Base-by-base conservation (phyloP, 495 filamentous ascomycete species). In the Xylaria venustula region DNA sequence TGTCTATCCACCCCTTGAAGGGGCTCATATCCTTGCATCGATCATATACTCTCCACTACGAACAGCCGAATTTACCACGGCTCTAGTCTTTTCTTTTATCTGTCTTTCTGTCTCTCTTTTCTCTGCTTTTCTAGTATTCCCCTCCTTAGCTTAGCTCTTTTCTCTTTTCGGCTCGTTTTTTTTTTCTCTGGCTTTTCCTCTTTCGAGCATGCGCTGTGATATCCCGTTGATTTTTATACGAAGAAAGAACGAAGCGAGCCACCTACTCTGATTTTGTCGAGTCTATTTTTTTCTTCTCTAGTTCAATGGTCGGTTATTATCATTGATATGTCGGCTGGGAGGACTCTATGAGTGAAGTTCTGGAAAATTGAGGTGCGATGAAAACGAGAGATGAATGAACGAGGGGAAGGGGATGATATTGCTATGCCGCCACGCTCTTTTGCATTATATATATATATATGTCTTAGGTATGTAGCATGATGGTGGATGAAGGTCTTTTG, bases 221-320 rank as follows among this genome's bases (percentile, higher is more conserved):
- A 67, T 54, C 57, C 54, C 28, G 37, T 54, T 60, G 26, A 60
- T 67, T 66, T 66, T 50, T 49, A 66, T 54, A 62, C 34, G 30
- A 5, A n/a, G n/a, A 34, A 51, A 52, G 47, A 58, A 53, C 55
- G 22, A 46, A 63, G 61, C 61, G 54, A 57, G 32, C 50, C 59
- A 49, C 52, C 53, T 58, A 52, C 22, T 47, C 56, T 47, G 37
- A 53, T 62, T 57, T 62, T 48, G 48, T 48, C 34, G 53, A 30
- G 51, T 59, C 64, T 20, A 54, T 51, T 48, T 59, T 40, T 49
- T 32, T 60, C 57, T 63, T 63, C 26, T 49, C 30, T 48, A 11
- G 22, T 56, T 30, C 19, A 7, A 48, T 17, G 26, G 15, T 44
- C n/a, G 54, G 54, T 64, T 42, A 45, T 58, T 51, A 61, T 26